Conservation (phyloP, 2,329 filamentous ascomycete species). For the Beauveria brongniartii region DNA sequence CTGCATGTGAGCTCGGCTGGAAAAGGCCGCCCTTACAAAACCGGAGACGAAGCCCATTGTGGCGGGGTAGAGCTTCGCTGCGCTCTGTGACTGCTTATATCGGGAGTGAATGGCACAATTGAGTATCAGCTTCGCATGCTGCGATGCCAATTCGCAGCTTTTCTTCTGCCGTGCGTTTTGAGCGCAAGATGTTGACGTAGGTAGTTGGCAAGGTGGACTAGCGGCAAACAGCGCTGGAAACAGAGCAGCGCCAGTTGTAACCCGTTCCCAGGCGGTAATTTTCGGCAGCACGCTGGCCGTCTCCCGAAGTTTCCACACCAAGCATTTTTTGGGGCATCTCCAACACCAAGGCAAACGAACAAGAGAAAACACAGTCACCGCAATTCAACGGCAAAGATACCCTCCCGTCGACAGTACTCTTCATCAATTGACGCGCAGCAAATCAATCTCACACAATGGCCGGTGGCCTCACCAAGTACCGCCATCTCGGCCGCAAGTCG, state of each 20-base stretch:
- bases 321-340: constrained; percentile 13
- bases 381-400: not conserved
- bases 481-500: constrained; percentile 78
- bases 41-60: constrained; percentile 67
- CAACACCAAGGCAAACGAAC: not conserved
- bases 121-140: constrained; percentile 25
- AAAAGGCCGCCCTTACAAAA: constrained; percentile 49
- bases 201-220: constrained; percentile 10
- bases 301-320: constrained; percentile 24
- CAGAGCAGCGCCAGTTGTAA: not conserved
- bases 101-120: constrained; percentile 11
- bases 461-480: constrained; percentile 78
- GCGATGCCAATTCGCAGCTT: constrained; percentile 17
- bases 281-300: constrained; percentile 8
- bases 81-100: constrained; percentile 1
- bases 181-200: constrained; percentile 9
- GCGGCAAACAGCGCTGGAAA: constrained; percentile 11
- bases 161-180: constrained; percentile 3
- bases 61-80: constrained; percentile 6
- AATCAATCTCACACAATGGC: constrained; percentile 52
- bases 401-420: not conserved
- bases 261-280: constrained; percentile 4
- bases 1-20: not conserved
- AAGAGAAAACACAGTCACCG: not conserved
- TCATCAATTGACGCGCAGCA: not conserved